Evolutionary conservation across 441 rosid species (phyloP).

Genomic region (Aleurites moluccanus): DNA sequence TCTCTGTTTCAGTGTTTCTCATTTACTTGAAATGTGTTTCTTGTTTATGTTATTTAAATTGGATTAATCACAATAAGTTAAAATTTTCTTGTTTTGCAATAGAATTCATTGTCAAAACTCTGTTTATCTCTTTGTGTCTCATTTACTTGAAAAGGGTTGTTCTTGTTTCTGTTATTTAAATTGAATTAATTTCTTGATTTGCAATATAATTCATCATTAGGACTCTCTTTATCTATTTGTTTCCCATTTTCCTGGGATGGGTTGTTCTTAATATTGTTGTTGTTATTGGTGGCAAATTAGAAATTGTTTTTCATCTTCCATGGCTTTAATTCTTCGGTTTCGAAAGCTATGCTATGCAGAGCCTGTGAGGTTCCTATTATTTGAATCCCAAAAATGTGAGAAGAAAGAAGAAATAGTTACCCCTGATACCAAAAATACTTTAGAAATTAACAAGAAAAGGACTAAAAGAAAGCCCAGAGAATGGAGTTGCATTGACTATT

Average conservation of each 20-base stretch:
- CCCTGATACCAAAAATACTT: slow-evolving; percentile 8
- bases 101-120: not conserved
- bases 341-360: slow-evolving; percentile 43
- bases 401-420: slow-evolving; percentile 30
- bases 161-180: not conserved
- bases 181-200: not conserved
- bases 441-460: slow-evolving; percentile 23
- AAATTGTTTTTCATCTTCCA: not conserved
- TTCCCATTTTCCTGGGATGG: slow-evolving; percentile 15
- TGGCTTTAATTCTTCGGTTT: slow-evolving; percentile 48
- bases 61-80: not conserved
- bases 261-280: slow-evolving; percentile 15
- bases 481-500: slow-evolving; percentile 48
- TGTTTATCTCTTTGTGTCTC: not conserved
- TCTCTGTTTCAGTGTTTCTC: not conserved
- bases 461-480: slow-evolving; percentile 22
- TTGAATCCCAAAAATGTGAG: slow-evolving; percentile 23
- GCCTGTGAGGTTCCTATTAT: slow-evolving; percentile 30
- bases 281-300: slow-evolving; percentile 18
- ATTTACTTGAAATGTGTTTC: slow-evolving; percentile 19
- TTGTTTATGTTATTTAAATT: not conserved
- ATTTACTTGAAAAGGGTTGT: not conserved
- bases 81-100: not conserved
- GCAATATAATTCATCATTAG: not conserved
- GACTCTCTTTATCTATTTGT: not conserved